These are phyloP conservation scores for Sporothrix phasma DNA, from an alignment of 2,329 filamentous ascomycete species.

Conservation along the genomic window DNA sequence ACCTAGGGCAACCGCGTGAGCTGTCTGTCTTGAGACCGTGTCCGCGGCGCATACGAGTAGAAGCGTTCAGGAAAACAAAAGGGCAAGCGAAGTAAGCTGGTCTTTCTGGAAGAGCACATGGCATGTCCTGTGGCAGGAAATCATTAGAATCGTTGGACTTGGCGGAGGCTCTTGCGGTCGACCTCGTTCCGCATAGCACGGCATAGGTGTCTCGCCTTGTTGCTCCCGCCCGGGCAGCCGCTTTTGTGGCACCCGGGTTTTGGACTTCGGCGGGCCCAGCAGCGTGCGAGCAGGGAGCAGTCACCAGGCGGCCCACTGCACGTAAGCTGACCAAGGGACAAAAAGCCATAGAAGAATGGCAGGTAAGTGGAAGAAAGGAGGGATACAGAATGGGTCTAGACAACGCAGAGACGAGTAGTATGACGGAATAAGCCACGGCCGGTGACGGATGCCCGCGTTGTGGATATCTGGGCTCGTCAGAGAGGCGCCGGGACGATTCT, in stretches of 20 bases:
- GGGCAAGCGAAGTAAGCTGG: neutral
- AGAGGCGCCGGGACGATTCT: neutral
- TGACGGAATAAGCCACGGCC: neutral
- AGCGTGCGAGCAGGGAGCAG: neutral
- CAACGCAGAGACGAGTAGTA: too few species aligned
- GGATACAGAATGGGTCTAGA: neutral
- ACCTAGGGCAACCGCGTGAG: neutral
- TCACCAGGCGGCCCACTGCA: neutral
- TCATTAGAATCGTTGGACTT: neutral
- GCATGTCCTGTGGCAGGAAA: too few species aligned
- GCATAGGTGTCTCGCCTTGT: neutral
- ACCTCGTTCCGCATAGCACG: neutral
- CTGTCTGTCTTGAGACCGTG: neutral
- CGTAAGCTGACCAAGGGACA: too few species aligned
- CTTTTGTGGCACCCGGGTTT: neutral
- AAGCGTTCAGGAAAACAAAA: neutral
- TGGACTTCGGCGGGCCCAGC: neutral
- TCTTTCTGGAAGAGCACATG: neutral
- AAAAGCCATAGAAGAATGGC: neutral
- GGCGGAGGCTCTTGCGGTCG: neutral
- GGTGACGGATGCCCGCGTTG: neutral
- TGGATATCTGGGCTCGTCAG: neutral
- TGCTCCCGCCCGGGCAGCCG: neutral
- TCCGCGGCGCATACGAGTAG: neutral
- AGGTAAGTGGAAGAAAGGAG: neutral